Evolutionary conservation across 164 flowering plant genomes (phyloP).

Genomic region (Macadamia tetraphylla): DNA sequence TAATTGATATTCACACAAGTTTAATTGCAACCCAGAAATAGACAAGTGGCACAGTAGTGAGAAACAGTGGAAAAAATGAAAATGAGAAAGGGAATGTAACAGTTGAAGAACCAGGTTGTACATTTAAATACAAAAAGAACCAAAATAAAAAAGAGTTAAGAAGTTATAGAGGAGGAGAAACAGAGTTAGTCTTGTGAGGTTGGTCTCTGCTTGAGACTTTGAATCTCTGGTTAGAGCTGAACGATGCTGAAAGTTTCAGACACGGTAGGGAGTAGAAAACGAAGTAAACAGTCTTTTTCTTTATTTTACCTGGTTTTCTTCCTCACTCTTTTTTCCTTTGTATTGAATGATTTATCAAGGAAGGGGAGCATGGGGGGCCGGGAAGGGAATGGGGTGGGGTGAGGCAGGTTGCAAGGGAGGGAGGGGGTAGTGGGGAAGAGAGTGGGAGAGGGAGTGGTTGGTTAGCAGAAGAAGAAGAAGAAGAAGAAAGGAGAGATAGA

Average conservation of each 20-base stretch:
- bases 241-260: background rate
- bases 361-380: too few species aligned
- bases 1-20: too few species aligned
- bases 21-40: too few species aligned
- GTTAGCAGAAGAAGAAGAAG: too few species aligned
- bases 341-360: too few species aligned
- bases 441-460: too few species aligned
- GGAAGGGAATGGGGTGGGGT: too few species aligned
- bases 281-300: background rate
- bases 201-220: background rate
- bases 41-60: too few species aligned
- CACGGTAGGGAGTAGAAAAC: background rate
- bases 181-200: too few species aligned
- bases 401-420: too few species aligned
- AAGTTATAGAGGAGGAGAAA: background rate
- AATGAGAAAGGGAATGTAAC: background rate
- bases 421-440: too few species aligned
- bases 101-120: background rate
- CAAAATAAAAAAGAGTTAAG: background rate
- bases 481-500: too few species aligned
- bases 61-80: background rate
- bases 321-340: slow-evolving; percentile 3
- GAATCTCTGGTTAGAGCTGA: background rate
- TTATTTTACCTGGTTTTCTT: slow-evolving; percentile 11
- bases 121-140: background rate